Conservation (phyloP, 2,329 filamentous ascomycete species). For the Macrophomina phaseolina region DNA sequence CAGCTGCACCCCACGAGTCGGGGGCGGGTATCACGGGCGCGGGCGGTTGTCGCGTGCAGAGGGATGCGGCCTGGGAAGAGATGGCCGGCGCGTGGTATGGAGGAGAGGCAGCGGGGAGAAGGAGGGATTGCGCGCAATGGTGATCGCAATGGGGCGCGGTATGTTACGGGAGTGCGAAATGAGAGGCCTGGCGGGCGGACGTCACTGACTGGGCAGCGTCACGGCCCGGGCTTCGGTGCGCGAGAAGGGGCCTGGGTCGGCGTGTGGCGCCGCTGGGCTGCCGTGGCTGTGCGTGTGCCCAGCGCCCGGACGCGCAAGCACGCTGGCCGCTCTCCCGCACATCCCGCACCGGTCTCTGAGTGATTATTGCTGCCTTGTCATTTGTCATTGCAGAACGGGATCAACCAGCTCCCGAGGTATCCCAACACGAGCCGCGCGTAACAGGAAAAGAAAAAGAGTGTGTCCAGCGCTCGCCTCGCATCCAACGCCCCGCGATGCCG, state of each 20-base stretch:
- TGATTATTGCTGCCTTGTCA: constrained; percentile 13
- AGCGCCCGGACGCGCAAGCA: constrained; percentile 8
- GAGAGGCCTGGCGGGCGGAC: constrained; percentile 25
- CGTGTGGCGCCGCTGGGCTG: constrained; percentile 15
- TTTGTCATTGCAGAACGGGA: constrained; percentile 14
- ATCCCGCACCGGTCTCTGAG: constrained; percentile 6
- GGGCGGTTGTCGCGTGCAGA: constrained; percentile 4
- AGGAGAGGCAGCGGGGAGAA: constrained; percentile 3
- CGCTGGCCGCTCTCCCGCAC: constrained; percentile 23
- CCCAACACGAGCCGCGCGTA: constrained; percentile 15
- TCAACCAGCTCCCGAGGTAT: constrained; percentile 1
- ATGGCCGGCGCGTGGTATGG: not conserved
- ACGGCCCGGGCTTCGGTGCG: constrained; percentile 22
- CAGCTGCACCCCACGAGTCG: constrained; percentile 25
- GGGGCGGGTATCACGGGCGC: constrained; percentile 17
- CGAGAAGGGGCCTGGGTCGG: constrained; percentile 3
- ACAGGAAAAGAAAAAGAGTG: constrained; percentile 2
- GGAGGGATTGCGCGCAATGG: constrained; percentile 26
- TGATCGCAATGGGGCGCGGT: constrained; percentile 27
- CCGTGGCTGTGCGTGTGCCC: constrained; percentile 16
- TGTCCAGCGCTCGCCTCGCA: not conserved
- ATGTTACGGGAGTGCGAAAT: constrained; percentile 27
- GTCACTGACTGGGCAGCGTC: constrained; percentile 26
- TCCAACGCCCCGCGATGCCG: constrained; percentile 22
- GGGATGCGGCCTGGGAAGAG: constrained; percentile 9